These are phyloP conservation scores for Stipa capillata DNA, from an alignment of 176 grass and related monocot species.

Conservation along the genomic window DNA sequence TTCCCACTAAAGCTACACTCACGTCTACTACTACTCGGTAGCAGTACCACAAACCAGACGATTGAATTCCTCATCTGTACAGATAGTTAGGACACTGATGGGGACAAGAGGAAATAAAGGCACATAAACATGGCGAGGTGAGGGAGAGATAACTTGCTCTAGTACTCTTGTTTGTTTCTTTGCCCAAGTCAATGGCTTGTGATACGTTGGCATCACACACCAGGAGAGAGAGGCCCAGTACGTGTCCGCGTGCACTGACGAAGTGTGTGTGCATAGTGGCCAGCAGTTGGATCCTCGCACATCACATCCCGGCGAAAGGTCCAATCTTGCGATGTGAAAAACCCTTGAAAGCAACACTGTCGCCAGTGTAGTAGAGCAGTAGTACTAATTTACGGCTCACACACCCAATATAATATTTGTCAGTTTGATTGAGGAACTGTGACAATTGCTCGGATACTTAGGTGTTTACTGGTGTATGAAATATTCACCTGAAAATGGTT, in stretches of 20 bases:
- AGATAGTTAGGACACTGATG: not conserved
- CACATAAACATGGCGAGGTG: not conserved
- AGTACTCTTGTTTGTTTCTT: not conserved
- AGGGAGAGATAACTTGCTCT: not conserved
- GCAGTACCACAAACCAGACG: not conserved
- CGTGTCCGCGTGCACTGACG: not conserved
- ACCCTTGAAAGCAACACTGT: not conserved
- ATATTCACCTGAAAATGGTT: not conserved
- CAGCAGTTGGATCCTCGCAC: not conserved
- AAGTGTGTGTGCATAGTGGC: not conserved
- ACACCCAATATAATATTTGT: not conserved
- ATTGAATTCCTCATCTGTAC: not conserved
- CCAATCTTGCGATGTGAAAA: not conserved
- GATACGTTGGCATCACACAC: conserved; percentile 14
- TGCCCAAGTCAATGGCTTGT: conserved; percentile 1
- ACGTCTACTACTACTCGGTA: not conserved
- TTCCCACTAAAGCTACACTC: not conserved
- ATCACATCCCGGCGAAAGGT: not conserved
- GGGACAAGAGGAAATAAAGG: conserved; percentile 11
- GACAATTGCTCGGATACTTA: not conserved
- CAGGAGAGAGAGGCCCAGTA: not conserved
- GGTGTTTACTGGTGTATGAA: not conserved
- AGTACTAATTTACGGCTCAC: not conserved
- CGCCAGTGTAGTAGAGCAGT: not conserved
- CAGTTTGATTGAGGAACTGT: not conserved